Evolutionary conservation across 164 flowering plant genomes (phyloP).

Genomic region (Hamamelis virginiana): DNA sequence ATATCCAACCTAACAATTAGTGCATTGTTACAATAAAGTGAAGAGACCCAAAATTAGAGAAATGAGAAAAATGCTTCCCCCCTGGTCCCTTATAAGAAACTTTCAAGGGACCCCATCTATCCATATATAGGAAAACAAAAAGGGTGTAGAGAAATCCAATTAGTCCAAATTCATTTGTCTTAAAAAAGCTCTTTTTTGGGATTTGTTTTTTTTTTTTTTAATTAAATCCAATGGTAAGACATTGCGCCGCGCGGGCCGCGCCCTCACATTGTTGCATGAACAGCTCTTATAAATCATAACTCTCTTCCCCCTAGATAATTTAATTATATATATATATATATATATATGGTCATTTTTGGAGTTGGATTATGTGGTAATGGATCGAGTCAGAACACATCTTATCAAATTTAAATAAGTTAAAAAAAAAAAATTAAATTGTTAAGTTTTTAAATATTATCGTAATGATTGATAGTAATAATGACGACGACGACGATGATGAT

Average conservation of each 20-base stretch:
- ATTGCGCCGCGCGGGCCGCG: not conserved
- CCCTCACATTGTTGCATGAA: not conserved
- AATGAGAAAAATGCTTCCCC: too few species aligned
- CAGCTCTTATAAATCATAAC: not conserved
- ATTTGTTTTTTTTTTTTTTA: not conserved
- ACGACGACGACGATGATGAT: too few species aligned
- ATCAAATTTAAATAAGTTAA: too few species aligned
- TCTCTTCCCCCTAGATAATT: not conserved
- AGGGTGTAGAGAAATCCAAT: too few species aligned
- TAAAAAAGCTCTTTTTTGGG: not conserved
- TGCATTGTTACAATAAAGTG: not conserved
- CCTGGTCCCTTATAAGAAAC: not conserved
- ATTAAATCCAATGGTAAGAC: not conserved
- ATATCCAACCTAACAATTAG: not conserved
- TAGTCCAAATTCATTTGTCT: not conserved
- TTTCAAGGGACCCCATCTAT: not conserved
- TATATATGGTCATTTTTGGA: too few species aligned
- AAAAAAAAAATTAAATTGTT: too few species aligned
- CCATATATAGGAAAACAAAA: not conserved
- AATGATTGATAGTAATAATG: too few species aligned
- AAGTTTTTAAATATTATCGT: too few species aligned
- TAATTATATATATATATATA: too few species aligned
- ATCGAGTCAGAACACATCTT: too few species aligned
- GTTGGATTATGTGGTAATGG: too few species aligned
- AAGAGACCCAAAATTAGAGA: not conserved